Percentiles rank a stretch among this genome's conserved stretches.
Evolutionary conservation across 129 eudicot species (phyloP).

Genomic region (Escallonia herrerae): DNA sequence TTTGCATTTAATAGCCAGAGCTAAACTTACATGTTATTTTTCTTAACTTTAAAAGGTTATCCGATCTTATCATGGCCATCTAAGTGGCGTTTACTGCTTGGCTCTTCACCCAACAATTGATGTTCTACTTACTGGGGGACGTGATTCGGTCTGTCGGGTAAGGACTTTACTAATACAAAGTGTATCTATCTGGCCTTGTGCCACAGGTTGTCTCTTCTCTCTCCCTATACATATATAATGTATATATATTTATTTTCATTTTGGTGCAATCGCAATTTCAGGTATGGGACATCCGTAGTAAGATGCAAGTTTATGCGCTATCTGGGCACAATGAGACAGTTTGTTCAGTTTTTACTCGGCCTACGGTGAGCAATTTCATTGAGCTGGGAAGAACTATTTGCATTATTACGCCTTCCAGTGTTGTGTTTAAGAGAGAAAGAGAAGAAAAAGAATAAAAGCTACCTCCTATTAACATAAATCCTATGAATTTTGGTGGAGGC

Average conservation of each 20-base stretch:
- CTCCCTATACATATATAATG: not conserved
- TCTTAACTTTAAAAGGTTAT: slow-evolving; percentile 53
- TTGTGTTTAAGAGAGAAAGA: too few relatives aligned
- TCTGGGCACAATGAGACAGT: slow-evolving; percentile 94
- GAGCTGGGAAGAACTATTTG: too few relatives aligned
- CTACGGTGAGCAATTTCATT: slow-evolving; percentile 43
- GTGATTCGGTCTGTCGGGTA: slow-evolving; percentile 99
- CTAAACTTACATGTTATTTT: not conserved
- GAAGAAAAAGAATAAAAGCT: too few relatives aligned
- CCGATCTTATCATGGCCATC: slow-evolving; percentile 96
- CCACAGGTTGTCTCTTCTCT: not conserved
- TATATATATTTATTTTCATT: not conserved
- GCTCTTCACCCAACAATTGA: slow-evolving; percentile 95
- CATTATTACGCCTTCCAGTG: too few relatives aligned
- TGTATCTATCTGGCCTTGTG: not conserved
- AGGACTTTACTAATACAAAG: not conserved
- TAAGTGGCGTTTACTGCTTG: slow-evolving; percentile 93
- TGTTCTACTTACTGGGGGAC: slow-evolving; percentile 91
- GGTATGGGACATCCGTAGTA: slow-evolving; percentile 98
- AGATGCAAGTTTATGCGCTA: slow-evolving; percentile 87
- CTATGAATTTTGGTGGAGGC: too few relatives aligned
- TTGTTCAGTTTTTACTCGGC: slow-evolving; percentile 94
- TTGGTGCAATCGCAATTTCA: slow-evolving; percentile 20
- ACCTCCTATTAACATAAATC: too few relatives aligned
- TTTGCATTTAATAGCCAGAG: not conserved